phyloP scores from a whole-genome alignment of 345 rosid genomes.

The Laguncularia racemosa region DNA sequence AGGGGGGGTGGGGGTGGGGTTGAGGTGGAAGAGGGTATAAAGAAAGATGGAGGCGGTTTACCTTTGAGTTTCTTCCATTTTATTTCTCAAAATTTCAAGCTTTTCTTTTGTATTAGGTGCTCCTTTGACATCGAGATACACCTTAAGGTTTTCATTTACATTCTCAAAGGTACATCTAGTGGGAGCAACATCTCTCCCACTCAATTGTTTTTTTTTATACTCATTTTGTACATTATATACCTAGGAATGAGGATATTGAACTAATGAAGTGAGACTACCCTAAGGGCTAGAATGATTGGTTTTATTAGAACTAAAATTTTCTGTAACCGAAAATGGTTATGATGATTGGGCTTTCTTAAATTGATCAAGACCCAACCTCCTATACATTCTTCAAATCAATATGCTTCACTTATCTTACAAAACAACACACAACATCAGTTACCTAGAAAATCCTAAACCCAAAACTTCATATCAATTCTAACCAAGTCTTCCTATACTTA shows the following conservation, averaged over 20 bases:
- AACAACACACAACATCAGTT: neutral
- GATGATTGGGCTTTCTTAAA: slow-evolving; percentile 83
- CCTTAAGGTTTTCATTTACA: slow-evolving; percentile 72
- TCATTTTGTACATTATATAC: slow-evolving; percentile 11
- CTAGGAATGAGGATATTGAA: slow-evolving; percentile 25
- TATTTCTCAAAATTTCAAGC: slow-evolving; percentile 55
- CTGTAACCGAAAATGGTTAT: slow-evolving; percentile 72
- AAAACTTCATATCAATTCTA: neutral
- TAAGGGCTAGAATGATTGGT: slow-evolving; percentile 19
- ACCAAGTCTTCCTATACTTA: neutral
- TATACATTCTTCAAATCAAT: slow-evolving; percentile 50
- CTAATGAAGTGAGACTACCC: slow-evolving; percentile 10
- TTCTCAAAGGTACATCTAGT: slow-evolving; percentile 68
- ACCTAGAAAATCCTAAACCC: neutral
- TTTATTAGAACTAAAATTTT: slow-evolving; percentile 36
- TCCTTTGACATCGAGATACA: slow-evolving; percentile 75
- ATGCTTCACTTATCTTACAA: neutral
- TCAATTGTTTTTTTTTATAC: slow-evolving; percentile 20
- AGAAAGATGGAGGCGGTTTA: slow-evolving; percentile 21
- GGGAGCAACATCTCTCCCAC: slow-evolving; percentile 64
- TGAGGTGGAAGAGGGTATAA: too few species aligned
- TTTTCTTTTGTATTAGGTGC: slow-evolving; percentile 51
- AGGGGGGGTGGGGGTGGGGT: too few species aligned
- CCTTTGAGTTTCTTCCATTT: slow-evolving; percentile 64
- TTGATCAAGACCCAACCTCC: slow-evolving; percentile 82